Evolutionary conservation across 225 moss, liverwort and hornwort species (phyloP).

Genomic region (Physcomitrium patens): DNA sequence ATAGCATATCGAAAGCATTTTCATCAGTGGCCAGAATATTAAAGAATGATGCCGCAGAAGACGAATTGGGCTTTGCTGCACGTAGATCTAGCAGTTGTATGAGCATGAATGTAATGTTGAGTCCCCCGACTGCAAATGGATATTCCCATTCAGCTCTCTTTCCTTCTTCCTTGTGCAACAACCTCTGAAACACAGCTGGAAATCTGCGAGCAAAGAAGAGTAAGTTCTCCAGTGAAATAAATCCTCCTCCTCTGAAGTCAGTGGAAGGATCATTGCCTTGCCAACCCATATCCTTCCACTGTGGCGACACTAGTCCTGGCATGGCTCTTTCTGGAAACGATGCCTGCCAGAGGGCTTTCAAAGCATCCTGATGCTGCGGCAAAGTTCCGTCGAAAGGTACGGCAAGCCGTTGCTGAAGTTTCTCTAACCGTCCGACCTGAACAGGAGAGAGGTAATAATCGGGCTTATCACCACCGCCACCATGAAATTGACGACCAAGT

Average conservation of each 20-base stretch:
- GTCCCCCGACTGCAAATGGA: constrained; percentile 91
- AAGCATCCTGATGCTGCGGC: constrained; percentile 75
- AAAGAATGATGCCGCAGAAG: constrained; percentile 63
- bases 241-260: constrained; percentile 93
- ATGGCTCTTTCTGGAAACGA: constrained; percentile 67
- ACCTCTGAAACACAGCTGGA: constrained; percentile 72
- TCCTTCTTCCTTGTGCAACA: constrained; percentile 84
- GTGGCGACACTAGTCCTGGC: constrained; percentile 85
- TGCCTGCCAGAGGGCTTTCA: constrained; percentile 76
- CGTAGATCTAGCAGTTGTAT: constrained; percentile 93
- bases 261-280: constrained; percentile 94
- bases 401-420: constrained; percentile 75
- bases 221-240: constrained; percentile 84
- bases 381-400: constrained; percentile 76
- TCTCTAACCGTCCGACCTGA: constrained; percentile 62
- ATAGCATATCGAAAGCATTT: constrained; percentile 82
- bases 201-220: constrained; percentile 74
- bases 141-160: constrained; percentile 96
- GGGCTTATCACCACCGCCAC: constrained; percentile 15
- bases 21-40: constrained; percentile 84
- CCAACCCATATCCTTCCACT: constrained; percentile 99
- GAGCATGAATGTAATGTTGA: constrained; percentile 94
- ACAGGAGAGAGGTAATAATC: constrained; percentile 39
- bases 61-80: constrained; percentile 65
- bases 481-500: constrained; percentile 32